Conservation (phyloP, 1,139 yeast species). For the Pichia norvegensis region DNA sequence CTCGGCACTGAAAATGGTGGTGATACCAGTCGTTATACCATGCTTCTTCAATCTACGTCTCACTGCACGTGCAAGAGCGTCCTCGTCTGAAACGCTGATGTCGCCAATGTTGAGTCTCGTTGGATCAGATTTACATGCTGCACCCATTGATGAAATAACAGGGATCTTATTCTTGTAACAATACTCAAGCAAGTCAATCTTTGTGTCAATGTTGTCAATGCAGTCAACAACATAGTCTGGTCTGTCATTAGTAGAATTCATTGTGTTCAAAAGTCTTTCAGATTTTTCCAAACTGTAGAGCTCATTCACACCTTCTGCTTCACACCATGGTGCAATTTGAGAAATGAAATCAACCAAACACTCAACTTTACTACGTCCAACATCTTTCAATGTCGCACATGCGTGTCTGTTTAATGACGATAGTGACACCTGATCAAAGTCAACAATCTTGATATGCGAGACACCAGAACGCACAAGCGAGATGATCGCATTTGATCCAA, state of each 20-base stretch:
- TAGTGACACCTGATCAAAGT: conserved; percentile 90
- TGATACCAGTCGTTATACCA: conserved; percentile 70
- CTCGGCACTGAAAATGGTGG: conserved; percentile 88
- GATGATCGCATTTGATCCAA: conserved; percentile 93
- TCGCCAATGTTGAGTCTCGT: conserved; percentile 76
- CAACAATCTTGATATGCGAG: conserved; percentile 67
- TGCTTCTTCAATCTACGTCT: conserved; percentile 72
- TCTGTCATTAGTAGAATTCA: conserved; percentile 32
- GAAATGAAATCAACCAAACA: conserved; percentile 59
- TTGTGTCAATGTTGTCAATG: conserved; percentile 91
- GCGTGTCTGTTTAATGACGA: conserved; percentile 92
- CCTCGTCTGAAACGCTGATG: conserved; percentile 77
- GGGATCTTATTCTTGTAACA: conserved; percentile 53
- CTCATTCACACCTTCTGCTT: conserved; percentile 67
- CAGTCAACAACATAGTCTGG: conserved; percentile 85
- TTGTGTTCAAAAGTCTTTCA: conserved; percentile 39
- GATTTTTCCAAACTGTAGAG: conserved; percentile 68
- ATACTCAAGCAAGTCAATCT: conserved; percentile 76
- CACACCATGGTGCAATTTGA: conserved; percentile 85
- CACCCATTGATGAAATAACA: conserved; percentile 89
- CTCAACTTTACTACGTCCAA: conserved; percentile 82
- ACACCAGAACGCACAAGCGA: conserved; percentile 91
- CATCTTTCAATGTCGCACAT: conserved; percentile 81
- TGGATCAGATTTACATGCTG: conserved; percentile 87
- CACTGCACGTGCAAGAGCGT: conserved; percentile 83